A percentile compares a stretch with the other conserved stretches of the same genome.
phyloP scores from a whole-genome alignment of 2,329 filamentous ascomycete genomes.

The Pestalotiopsis sp. region DNA sequence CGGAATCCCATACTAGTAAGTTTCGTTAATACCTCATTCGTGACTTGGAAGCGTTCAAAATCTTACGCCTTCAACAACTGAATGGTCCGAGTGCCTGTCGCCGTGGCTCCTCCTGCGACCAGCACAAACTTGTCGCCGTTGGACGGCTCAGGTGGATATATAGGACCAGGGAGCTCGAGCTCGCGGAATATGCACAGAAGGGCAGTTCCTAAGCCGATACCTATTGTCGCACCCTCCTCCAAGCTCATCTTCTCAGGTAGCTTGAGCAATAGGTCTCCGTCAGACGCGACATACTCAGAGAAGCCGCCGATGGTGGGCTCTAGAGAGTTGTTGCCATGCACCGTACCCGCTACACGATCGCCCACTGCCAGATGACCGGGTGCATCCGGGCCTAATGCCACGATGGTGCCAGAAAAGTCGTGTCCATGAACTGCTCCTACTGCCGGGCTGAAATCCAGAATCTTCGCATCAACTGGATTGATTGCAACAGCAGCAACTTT shows the following conservation, averaged over 20 bases:
- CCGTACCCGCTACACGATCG: conserved; percentile 8
- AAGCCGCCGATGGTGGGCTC: not conserved
- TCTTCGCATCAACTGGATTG: conserved; percentile 39
- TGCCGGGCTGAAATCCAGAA: conserved; percentile 26
- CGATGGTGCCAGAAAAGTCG: conserved; percentile 8
- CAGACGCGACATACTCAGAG: conserved; percentile 1
- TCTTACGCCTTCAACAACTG: conserved; percentile 11
- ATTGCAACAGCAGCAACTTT: conserved; percentile 33
- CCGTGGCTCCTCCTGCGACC: conserved; percentile 6
- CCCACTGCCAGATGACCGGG: not conserved
- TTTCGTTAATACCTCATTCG: too few relatives aligned
- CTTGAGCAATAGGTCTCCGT: not conserved
- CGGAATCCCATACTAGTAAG: not conserved
- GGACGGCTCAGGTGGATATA: not conserved
- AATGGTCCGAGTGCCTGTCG: conserved; percentile 7
- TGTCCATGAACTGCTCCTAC: conserved; percentile 32
- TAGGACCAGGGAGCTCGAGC: not conserved
- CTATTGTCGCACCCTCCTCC: conserved; percentile 2
- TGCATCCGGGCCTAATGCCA: not conserved
- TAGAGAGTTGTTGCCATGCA: conserved; percentile 9
- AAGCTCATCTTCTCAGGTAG: conserved; percentile 6
- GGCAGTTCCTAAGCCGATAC: not conserved
- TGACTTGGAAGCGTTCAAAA: fast-evolving
- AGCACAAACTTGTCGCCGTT: conserved; percentile 1
- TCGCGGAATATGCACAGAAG: not conserved